These are phyloP conservation scores for Ascochyta pisi DNA, from an alignment of 2,329 filamentous ascomycete species.

Conservation along the genomic window DNA sequence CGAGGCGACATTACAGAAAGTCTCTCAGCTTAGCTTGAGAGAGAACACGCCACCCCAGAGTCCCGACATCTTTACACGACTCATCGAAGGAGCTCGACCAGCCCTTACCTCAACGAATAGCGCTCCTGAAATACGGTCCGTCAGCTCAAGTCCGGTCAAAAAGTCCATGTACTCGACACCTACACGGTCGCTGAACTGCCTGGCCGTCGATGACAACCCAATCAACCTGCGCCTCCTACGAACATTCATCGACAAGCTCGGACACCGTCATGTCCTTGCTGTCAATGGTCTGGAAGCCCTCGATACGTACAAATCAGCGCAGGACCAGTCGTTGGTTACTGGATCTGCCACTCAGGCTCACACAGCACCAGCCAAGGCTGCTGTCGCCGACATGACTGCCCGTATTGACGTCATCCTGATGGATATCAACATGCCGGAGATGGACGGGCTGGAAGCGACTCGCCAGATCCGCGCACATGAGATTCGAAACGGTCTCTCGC, in stretches of 20 bases:
- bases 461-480: constrained; percentile 55
- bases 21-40: constrained; percentile 36
- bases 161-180: constrained; percentile 25
- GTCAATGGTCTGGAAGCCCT: constrained; percentile 49
- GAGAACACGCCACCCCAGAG: constrained; percentile 32
- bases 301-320: constrained; percentile 35
- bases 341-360: constrained; percentile 10
- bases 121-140: constrained; percentile 41
- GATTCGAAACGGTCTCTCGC: constrained; percentile 49
- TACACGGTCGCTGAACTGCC: constrained; percentile 36
- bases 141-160: constrained; percentile 24
- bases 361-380: constrained; percentile 7
- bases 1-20: constrained; percentile 22
- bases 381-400: constrained; percentile 3
- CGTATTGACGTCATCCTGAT: constrained; percentile 44
- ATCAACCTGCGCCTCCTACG: constrained; percentile 49
- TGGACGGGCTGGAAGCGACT: constrained; percentile 51
- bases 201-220: constrained; percentile 51
- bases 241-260: constrained; percentile 46
- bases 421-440: constrained; percentile 49
- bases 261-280: constrained; percentile 42
- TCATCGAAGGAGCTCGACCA: constrained; percentile 31
- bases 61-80: constrained; percentile 7
- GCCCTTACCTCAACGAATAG: constrained; percentile 37
- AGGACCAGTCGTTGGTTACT: constrained; percentile 3